A percentile compares a stretch with the other conserved stretches of the same genome.
Evolutionary conservation across 139 green algal species (phyloP).

Genomic region (Picochlorum sp.): DNA sequence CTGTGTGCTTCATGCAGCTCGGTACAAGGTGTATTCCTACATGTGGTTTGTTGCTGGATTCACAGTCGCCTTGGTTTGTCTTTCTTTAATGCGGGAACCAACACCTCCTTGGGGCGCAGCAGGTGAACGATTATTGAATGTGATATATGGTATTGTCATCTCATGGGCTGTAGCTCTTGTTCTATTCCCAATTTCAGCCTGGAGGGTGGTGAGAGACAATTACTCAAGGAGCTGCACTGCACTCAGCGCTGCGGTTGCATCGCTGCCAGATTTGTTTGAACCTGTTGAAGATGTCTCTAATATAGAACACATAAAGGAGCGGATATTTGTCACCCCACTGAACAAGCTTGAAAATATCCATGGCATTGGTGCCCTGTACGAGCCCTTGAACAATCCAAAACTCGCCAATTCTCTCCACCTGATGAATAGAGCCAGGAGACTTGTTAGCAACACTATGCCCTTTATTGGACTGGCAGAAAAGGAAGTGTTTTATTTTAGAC

Average conservation of each 20-base stretch:
- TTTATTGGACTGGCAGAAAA: conserved; percentile 1
- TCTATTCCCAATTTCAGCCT: not conserved
- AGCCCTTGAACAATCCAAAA: not conserved
- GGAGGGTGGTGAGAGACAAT: not conserved
- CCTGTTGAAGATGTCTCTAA: not conserved
- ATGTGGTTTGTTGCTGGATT: conserved; percentile 3
- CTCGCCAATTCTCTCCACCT: not conserved
- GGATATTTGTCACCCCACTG: not conserved
- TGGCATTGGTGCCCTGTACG: not conserved
- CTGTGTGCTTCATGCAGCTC: not conserved
- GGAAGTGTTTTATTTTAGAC: not conserved
- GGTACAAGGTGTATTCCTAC: not conserved
- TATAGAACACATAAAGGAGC: not conserved
- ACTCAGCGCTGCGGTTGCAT: not conserved
- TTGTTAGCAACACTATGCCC: not conserved
- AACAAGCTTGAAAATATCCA: not conserved
- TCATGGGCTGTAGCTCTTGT: not conserved
- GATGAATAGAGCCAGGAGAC: not conserved
- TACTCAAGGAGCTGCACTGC: not conserved
- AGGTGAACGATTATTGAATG: not conserved
- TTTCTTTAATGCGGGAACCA: not conserved
- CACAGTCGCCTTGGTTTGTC: not conserved
- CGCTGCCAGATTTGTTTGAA: not conserved
- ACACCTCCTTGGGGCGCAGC: not conserved
- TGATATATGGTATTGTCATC: not conserved